Percentiles rank a stretch among this genome's conserved stretches.
These are phyloP conservation scores for Fusarium sp. DNA, from an alignment of 2,329 filamentous ascomycete species.

Conservation along the genomic window DNA sequence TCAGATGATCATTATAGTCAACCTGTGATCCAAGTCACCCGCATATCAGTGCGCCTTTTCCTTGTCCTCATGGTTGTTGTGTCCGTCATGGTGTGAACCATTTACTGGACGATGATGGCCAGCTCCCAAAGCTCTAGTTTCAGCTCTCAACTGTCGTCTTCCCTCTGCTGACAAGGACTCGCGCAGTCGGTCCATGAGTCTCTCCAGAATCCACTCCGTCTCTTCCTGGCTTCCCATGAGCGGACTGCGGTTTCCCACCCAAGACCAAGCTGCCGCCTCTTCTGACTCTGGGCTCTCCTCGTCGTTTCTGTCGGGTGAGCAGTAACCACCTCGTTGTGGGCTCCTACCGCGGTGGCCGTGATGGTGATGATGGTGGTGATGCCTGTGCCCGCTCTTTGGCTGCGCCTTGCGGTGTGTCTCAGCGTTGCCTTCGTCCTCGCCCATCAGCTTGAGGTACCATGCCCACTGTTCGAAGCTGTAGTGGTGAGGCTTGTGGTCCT, in stretches of 20 bases:
- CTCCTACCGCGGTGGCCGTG: neutral
- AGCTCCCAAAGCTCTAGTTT: conserved; percentile 15
- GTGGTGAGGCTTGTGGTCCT: conserved; percentile 64
- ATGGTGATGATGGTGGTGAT: neutral
- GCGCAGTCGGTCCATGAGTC: conserved; percentile 63
- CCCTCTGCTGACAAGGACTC: conserved; percentile 44
- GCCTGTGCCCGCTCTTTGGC: conserved; percentile 39
- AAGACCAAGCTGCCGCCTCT: conserved; percentile 65
- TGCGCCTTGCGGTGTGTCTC: conserved; percentile 57
- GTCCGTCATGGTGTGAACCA: neutral
- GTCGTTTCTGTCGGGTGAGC: neutral
- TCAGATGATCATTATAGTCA: neutral
- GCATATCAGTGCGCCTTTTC: conserved; percentile 7
- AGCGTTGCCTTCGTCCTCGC: conserved; percentile 64
- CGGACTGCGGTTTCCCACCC: conserved; percentile 73
- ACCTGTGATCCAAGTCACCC: neutral
- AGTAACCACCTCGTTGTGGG: neutral
- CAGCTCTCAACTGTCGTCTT: conserved; percentile 20
- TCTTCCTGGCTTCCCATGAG: conserved; percentile 73
- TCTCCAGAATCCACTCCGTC: conserved; percentile 75
- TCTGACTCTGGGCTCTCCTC: conserved; percentile 36
- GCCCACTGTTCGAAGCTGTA: conserved; percentile 89
- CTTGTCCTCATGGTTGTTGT: neutral
- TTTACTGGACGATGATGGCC: conserved; percentile 9
- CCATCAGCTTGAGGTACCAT: conserved; percentile 81